These are phyloP conservation scores for Leccinellum rugosiceps DNA, from an alignment of 768 basidiomycete species.

Conservation along the genomic window DNA sequence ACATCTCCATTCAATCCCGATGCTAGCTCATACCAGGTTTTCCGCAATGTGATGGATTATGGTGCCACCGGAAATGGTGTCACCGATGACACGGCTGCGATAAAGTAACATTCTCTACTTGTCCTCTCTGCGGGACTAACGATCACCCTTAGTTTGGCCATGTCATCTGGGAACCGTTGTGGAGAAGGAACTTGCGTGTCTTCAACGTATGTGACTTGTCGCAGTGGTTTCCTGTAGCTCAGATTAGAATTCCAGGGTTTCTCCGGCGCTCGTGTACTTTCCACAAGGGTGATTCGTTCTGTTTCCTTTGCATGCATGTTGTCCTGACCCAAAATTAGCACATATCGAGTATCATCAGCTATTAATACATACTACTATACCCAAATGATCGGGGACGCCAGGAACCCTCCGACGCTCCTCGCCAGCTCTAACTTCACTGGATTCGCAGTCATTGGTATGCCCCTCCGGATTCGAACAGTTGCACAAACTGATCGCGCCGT, in stretches of 20 bases:
- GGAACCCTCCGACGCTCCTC: conserved; percentile 60
- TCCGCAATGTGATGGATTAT: conserved; percentile 69
- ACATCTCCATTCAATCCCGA: conserved; percentile 62
- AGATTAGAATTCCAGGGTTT: conserved; percentile 14
- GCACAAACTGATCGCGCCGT: not conserved
- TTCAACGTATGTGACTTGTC: conserved; percentile 40
- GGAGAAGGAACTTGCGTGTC: conserved; percentile 46
- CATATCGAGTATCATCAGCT: conserved; percentile 62
- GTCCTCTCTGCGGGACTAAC: not conserved
- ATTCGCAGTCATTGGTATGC: conserved; percentile 69
- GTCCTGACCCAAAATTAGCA: conserved; percentile 37
- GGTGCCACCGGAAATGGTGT: conserved; percentile 60
- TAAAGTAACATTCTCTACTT: conserved; percentile 44
- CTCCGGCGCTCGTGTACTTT: conserved; percentile 75
- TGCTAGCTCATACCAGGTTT: conserved; percentile 56
- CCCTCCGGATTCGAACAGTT: not conserved
- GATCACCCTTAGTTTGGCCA: conserved; percentile 48
- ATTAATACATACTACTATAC: conserved; percentile 76
- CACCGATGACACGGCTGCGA: conserved; percentile 72
- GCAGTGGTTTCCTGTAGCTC: not conserved
- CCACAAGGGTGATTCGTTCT: conserved; percentile 51
- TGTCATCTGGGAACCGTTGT: conserved; percentile 59
- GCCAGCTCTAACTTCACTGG: conserved; percentile 60
- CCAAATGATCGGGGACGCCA: conserved; percentile 73
- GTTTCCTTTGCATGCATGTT: not conserved